Percentiles rank a stretch among this genome's conserved stretches.
These are phyloP conservation scores for Ceratocystis huliohia DNA, from an alignment of 2,329 filamentous ascomycete genomes.

Conservation along the genomic window DNA sequence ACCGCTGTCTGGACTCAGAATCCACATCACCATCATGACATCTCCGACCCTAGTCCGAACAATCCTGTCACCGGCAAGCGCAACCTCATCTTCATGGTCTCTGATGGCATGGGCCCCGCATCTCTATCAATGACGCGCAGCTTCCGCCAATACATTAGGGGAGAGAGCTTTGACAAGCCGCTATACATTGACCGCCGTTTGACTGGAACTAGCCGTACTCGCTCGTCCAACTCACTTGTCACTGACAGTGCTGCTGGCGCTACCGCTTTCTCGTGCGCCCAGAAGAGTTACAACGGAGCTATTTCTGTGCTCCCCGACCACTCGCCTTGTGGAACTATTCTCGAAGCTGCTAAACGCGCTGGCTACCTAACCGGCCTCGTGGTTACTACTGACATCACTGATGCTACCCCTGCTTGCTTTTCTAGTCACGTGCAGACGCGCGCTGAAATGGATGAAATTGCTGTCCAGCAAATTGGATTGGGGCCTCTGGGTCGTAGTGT, in stretches of 20 bases:
- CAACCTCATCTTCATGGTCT: slow-evolving; percentile 98
- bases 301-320: slow-evolving; percentile 80
- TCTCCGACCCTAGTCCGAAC: slow-evolving; percentile 22
- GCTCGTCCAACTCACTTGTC: slow-evolving; percentile 71
- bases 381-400: slow-evolving; percentile 87
- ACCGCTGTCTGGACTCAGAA: slow-evolving; percentile 70
- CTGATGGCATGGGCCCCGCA: slow-evolving; percentile 94
- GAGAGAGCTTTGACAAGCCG: slow-evolving; percentile 60
- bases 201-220: slow-evolving; percentile 78
- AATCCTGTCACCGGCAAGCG: slow-evolving; percentile 48
- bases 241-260: slow-evolving; percentile 96
- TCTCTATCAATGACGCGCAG: slow-evolving; percentile 75
- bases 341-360: slow-evolving; percentile 84
- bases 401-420: slow-evolving; percentile 93
- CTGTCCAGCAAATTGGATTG: slow-evolving; percentile 79
- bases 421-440: slow-evolving; percentile 74
- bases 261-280: slow-evolving; percentile 84
- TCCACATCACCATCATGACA: slow-evolving; percentile 47
- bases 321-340: slow-evolving; percentile 75
- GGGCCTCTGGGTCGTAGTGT: slow-evolving; percentile 77
- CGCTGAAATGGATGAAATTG: slow-evolving; percentile 76
- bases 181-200: slow-evolving; percentile 76
- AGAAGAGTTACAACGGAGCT: slow-evolving; percentile 93
- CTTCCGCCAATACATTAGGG: slow-evolving; percentile 66
- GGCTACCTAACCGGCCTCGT: slow-evolving; percentile 90